Conservation (phyloP, 2,329 filamentous ascomycete species). For the Ophiostoma ips region DNA sequence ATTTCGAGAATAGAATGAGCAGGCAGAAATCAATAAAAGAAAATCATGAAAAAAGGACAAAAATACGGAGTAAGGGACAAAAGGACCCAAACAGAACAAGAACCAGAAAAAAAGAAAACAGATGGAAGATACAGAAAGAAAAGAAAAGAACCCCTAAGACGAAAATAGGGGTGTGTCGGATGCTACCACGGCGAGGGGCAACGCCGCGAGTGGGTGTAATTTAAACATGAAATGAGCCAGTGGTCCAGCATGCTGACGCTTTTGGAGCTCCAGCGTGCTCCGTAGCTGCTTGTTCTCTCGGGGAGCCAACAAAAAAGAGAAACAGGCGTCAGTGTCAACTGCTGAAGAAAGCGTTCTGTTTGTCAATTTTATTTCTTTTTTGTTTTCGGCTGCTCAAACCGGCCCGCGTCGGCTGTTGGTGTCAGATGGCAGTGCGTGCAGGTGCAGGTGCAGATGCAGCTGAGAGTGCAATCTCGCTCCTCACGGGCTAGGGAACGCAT, state of each 20-base stretch:
- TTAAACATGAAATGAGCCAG: conserved; percentile 8
- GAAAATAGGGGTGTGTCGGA: conserved; percentile 5
- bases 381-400: no score
- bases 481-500: no score
- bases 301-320: neutral
- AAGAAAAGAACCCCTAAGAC: neutral
- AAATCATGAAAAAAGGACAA: no score
- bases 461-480: no score
- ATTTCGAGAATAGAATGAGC: neutral
- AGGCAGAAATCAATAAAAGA: neutral
- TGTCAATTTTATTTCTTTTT: no score
- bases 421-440: no score
- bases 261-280: neutral
- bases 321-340: neutral
- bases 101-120: neutral
- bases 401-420: no score
- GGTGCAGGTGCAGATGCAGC: no score
- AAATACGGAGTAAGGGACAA: no score
- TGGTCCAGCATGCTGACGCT: neutral
- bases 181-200: conserved; percentile 10
- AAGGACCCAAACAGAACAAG: neutral
- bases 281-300: neutral
- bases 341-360: no score
- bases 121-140: neutral
- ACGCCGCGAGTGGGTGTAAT: conserved; percentile 3